Evolutionary conservation across 139 green algal genomes (phyloP).

Genomic region (Chlorella sp.): DNA sequence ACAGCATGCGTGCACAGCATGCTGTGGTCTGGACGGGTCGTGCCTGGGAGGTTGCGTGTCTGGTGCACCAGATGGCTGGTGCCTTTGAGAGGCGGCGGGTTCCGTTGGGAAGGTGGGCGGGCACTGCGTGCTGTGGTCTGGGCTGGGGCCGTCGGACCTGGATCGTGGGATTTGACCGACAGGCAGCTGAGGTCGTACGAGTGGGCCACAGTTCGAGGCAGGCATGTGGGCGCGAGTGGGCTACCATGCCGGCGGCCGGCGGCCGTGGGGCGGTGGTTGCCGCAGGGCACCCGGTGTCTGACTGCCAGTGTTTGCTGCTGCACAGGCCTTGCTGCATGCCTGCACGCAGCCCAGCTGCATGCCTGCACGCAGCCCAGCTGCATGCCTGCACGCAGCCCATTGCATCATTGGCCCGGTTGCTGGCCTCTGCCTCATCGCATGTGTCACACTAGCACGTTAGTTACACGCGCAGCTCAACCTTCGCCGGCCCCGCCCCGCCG

Average conservation of each 20-base stretch:
- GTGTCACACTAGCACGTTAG: neutral
- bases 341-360: neutral
- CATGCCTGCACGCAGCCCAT: neutral
- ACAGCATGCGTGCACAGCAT: no score
- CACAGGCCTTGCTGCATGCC: neutral
- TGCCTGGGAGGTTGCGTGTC: neutral
- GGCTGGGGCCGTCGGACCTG: neutral
- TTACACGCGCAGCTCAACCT: constrained; percentile 27
- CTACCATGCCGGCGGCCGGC: no score
- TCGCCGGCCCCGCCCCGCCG: neutral
- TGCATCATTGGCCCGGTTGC: neutral
- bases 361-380: neutral
- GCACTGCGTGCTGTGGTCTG: neutral
- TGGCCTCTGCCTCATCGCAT: neutral
- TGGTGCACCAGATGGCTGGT: no score
- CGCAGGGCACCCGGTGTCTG: neutral
- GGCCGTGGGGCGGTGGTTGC: no score
- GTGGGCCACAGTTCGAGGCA: no score
- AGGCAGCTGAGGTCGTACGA: neutral
- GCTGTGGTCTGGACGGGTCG: neutral
- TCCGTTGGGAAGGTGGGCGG: neutral
- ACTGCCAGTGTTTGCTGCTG: neutral
- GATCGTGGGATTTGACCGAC: neutral
- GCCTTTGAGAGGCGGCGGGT: no score
- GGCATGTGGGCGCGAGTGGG: no score